phyloP scores from a whole-genome alignment of 1,284 basidiomycete genomes.

The Trichosporon inkin region DNA sequence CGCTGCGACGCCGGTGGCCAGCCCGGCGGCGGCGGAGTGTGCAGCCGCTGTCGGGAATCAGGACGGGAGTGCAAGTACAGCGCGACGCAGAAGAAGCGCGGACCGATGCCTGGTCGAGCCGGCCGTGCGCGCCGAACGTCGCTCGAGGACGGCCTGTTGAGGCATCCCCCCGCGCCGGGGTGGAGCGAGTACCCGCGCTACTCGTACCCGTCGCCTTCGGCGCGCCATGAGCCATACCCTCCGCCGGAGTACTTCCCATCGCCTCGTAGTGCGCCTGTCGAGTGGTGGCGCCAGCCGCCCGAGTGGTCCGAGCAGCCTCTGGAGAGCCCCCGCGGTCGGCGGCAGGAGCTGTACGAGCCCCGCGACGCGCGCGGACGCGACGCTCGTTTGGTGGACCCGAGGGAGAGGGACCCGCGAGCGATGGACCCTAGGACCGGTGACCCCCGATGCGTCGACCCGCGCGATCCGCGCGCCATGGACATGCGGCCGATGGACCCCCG shows the following conservation, averaged over 20 bases:
- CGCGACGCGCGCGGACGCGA: background rate
- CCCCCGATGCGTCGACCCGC: background rate
- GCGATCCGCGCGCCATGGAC: background rate
- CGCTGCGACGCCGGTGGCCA: conserved; percentile 45
- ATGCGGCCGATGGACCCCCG: background rate
- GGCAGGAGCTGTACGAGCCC: background rate
- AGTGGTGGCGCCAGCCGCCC: conserved; percentile 1
- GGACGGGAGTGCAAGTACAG: conserved; percentile 42
- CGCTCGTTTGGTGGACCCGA: background rate
- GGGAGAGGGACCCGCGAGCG: background rate
- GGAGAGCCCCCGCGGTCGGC: background rate
- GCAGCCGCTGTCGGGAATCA: conserved; percentile 43
- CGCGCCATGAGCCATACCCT: background rate
- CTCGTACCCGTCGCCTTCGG: background rate
- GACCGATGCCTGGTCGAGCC: conserved; percentile 37
- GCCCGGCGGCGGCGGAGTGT: conserved; percentile 27
- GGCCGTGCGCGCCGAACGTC: conserved; percentile 1
- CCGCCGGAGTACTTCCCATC: background rate
- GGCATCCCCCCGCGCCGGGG: background rate
- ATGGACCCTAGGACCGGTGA: background rate
- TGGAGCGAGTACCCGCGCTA: conserved; percentile 1
- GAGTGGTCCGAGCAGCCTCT: background rate
- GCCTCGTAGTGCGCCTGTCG: background rate
- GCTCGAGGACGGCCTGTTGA: background rate
- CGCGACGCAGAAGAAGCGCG: conserved; percentile 45